Percentiles rank a stretch among this genome's conserved stretches.
These are phyloP conservation scores for Macadamia integrifolia DNA, from an alignment of 164 flowering plant genomes.

Conservation along the genomic window DNA sequence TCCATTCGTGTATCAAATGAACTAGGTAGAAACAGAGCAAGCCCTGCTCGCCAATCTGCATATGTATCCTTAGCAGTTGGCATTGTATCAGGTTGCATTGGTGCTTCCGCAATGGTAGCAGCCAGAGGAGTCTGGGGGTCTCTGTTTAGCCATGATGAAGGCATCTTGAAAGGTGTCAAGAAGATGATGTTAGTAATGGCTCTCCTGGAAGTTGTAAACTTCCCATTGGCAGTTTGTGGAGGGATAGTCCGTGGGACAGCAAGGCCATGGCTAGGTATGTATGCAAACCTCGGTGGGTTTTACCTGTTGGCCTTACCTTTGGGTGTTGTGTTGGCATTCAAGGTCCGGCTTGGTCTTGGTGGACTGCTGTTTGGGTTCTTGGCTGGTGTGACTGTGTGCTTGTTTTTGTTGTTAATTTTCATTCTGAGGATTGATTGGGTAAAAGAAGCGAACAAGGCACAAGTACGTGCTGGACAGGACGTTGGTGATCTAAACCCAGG, in stretches of 20 bases:
- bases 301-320: slow-evolving; percentile 77
- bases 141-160: slow-evolving; percentile 55
- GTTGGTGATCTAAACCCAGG: slow-evolving; percentile 5
- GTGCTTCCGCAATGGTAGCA: slow-evolving; percentile 49
- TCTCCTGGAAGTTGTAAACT: slow-evolving; percentile 62
- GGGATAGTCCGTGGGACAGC: slow-evolving; percentile 89
- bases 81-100: slow-evolving; percentile 37
- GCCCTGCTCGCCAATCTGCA: slow-evolving; percentile 42
- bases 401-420: slow-evolving; percentile 46
- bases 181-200: slow-evolving; percentile 73
- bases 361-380: slow-evolving; percentile 70
- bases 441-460: slow-evolving; percentile 67
- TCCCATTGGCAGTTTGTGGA: slow-evolving; percentile 69
- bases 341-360: slow-evolving; percentile 39
- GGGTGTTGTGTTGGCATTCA: slow-evolving; percentile 59
- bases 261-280: slow-evolving; percentile 59
- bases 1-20: slow-evolving; percentile 80
- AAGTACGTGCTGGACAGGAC: slow-evolving; percentile 31
- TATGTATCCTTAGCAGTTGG: slow-evolving; percentile 36
- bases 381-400: slow-evolving; percentile 45
- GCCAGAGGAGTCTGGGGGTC: slow-evolving; percentile 67
- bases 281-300: slow-evolving; percentile 69
- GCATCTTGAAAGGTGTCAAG: slow-evolving; percentile 50
- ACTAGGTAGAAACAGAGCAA: slow-evolving; percentile 58
- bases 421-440: slow-evolving; percentile 61